Conservation (phyloP, 371 early-diverging fungal genomes). For the Rhizomucor miehei region DNA sequence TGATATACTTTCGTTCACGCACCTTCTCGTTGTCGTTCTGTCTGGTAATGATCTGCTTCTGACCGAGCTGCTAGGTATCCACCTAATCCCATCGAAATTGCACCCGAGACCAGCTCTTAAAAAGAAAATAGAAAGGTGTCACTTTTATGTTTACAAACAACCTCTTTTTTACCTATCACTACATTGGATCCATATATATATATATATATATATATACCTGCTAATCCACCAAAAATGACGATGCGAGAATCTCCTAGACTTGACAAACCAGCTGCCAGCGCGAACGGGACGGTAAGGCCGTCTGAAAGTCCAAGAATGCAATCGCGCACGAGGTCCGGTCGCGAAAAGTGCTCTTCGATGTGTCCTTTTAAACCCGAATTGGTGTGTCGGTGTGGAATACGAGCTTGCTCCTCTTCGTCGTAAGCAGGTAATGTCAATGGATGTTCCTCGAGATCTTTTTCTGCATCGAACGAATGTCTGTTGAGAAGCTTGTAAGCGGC, state of each 20-base stretch:
- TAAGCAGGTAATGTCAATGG: background rate
- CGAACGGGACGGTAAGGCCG: slow-evolving; percentile 77
- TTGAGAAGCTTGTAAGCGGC: background rate
- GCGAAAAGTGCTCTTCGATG: slow-evolving; percentile 61
- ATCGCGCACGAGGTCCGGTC: slow-evolving; percentile 67
- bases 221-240: slow-evolving; percentile 69
- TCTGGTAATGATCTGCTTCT: slow-evolving; percentile 69
- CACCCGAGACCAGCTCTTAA: slow-evolving; percentile 63
- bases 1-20: slow-evolving; percentile 8
- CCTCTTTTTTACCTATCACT: no score
- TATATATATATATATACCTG: slow-evolving; percentile 31
- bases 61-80: slow-evolving; percentile 69
- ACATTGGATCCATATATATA: no score
- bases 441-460: background rate
- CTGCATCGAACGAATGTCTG: background rate
- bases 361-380: slow-evolving; percentile 35
- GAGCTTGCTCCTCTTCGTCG: slow-evolving; percentile 8
- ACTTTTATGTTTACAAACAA: background rate
- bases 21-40: slow-evolving; percentile 60
- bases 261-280: slow-evolving; percentile 70
- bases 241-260: slow-evolving; percentile 54
- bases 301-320: slow-evolving; percentile 68
- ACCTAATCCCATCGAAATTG: slow-evolving; percentile 61
- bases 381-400: slow-evolving; percentile 36
- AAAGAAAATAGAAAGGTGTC: background rate